phyloP scores from a whole-genome alignment of 805 yeast genomes.

The Suhomyces sp. region DNA sequence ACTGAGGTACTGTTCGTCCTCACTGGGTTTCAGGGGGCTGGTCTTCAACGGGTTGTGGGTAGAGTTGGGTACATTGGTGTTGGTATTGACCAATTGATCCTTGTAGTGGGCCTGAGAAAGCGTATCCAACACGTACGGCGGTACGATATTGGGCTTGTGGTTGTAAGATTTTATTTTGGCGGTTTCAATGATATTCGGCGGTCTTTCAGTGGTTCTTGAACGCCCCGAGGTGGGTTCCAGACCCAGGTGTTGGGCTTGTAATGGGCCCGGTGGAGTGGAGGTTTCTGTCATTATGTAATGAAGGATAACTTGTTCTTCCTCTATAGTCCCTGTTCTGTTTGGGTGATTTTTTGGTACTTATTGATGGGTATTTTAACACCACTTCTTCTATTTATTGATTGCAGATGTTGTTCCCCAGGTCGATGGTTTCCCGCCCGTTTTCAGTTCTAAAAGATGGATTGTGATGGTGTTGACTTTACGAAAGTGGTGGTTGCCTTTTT shows the following conservation, averaged over 20 bases:
- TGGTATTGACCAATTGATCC: slow-evolving; percentile 34
- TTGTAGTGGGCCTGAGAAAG: slow-evolving; percentile 43
- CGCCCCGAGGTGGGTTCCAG: slow-evolving; percentile 2
- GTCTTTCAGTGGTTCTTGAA: slow-evolving; percentile 1
- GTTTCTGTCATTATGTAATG: slow-evolving; percentile 2
- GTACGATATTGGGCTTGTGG: slow-evolving; percentile 42
- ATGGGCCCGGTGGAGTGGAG: slow-evolving; percentile 1
- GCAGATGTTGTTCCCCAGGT: too few relatives aligned
- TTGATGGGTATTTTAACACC: too few relatives aligned
- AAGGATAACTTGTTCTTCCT: too few relatives aligned
- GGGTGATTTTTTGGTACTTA: too few relatives aligned
- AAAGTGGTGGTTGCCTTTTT: too few relatives aligned
- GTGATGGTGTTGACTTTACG: too few relatives aligned
- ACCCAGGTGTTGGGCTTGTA: too few relatives aligned
- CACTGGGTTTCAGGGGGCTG: slow-evolving; percentile 10
- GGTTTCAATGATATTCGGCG: slow-evolving; percentile 1
- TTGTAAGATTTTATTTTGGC: slow-evolving; percentile 31
- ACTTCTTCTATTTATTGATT: too few relatives aligned
- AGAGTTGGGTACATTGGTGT: slow-evolving; percentile 21
- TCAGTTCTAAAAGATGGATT: too few relatives aligned
- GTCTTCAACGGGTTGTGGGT: slow-evolving; percentile 8
- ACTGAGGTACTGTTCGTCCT: slow-evolving; percentile 34
- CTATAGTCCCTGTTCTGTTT: background rate
- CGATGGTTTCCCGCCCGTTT: too few relatives aligned
- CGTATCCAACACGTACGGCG: slow-evolving; percentile 65